phyloP scores from a whole-genome alignment of 2,329 filamentous ascomycete species.

The Aspergillus sp. region DNA sequence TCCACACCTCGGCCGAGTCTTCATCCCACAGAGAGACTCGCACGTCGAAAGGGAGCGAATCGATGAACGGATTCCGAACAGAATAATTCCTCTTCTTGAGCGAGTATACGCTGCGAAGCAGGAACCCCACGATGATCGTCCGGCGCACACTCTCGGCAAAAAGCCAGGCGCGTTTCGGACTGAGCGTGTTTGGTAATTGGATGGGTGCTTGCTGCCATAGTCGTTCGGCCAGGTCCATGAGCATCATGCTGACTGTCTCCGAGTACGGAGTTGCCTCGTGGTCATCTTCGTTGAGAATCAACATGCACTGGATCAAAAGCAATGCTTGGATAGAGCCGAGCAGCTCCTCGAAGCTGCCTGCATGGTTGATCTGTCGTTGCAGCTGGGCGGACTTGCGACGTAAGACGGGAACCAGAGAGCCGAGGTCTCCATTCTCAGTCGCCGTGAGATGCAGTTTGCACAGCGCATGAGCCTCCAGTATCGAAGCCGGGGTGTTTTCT shows the following conservation, averaged over 20 bases:
- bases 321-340: slow-evolving; percentile 26
- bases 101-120: slow-evolving; percentile 32
- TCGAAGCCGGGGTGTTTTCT: not conserved
- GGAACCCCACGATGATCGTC: slow-evolving; percentile 32
- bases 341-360: slow-evolving; percentile 23
- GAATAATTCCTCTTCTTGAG: slow-evolving; percentile 26
- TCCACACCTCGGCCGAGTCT: slow-evolving; percentile 13
- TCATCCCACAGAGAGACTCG: slow-evolving; percentile 28
- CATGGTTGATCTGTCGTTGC: slow-evolving; percentile 9
- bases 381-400: slow-evolving; percentile 14
- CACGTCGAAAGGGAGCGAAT: slow-evolving; percentile 29
- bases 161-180: slow-evolving; percentile 30
- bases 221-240: slow-evolving; percentile 17
- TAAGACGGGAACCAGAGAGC: slow-evolving; percentile 9
- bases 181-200: slow-evolving; percentile 23
- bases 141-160: slow-evolving; percentile 32
- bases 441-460: slow-evolving; percentile 16
- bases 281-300: slow-evolving; percentile 15
- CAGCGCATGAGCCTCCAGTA: slow-evolving; percentile 16
- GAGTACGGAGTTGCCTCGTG: slow-evolving; percentile 8
- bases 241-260: slow-evolving; percentile 17
- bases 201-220: slow-evolving; percentile 27
- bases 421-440: not conserved
- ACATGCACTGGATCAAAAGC: slow-evolving; percentile 25
- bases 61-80: slow-evolving; percentile 28